Percentiles rank a stretch among this genome's conserved stretches.
phyloP scores from a whole-genome alignment of 768 basidiomycete genomes.

The Psilocybe cubensis region DNA sequence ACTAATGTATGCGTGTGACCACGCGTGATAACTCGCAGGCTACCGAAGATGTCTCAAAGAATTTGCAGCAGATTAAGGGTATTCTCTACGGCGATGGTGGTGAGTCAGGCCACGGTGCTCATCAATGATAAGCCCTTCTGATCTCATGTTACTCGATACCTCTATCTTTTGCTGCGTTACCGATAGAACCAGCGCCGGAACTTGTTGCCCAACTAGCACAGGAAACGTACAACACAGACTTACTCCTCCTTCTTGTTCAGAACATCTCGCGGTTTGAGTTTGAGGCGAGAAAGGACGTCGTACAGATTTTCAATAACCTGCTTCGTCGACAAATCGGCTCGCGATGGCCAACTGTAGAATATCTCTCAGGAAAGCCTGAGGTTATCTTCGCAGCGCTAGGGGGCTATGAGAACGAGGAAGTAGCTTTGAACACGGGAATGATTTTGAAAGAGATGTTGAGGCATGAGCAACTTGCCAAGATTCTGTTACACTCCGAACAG shows the following conservation, averaged over 20 bases:
- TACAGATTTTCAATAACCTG: constrained; percentile 89
- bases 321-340: constrained; percentile 90
- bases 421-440: constrained; percentile 98
- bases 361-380: constrained; percentile 76
- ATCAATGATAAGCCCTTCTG: neutral
- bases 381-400: constrained; percentile 82
- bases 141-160: neutral
- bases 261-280: constrained; percentile 91
- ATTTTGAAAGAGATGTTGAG: constrained; percentile 95
- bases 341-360: constrained; percentile 96
- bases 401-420: constrained; percentile 94
- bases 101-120: constrained; percentile 33
- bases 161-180: constrained; percentile 5
- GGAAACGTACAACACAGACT: constrained; percentile 91
- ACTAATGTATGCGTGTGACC: neutral
- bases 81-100: constrained; percentile 90
- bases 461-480: constrained; percentile 89
- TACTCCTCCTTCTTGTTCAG: constrained; percentile 79
- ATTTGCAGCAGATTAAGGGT: constrained; percentile 87
- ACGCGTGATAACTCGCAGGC: constrained; percentile 51
- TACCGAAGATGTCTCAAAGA: constrained; percentile 87
- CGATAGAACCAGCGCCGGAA: constrained; percentile 81
- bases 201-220: constrained; percentile 93
- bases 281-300: constrained; percentile 87
- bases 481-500: constrained; percentile 93